phyloP scores from a whole-genome alignment of 179 eudicot genomes.

The Drosera spatulata region DNA sequence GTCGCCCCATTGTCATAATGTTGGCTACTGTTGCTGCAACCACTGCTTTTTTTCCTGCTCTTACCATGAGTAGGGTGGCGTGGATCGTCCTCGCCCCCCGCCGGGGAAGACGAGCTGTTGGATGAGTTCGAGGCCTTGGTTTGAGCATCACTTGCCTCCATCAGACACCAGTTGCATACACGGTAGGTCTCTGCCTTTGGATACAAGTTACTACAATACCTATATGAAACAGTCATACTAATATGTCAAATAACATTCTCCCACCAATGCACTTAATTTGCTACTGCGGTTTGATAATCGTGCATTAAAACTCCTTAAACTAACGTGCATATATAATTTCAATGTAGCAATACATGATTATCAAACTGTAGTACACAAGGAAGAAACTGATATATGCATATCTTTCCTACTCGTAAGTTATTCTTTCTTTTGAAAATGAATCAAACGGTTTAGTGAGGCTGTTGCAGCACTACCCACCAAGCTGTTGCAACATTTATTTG shows the following conservation, averaged over 20 bases:
- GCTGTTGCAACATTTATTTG: no score
- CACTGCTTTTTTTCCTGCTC: neutral
- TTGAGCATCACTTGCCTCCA: neutral
- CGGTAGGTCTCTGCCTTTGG: constrained; percentile 64
- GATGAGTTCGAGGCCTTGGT: neutral
- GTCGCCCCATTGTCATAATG: neutral
- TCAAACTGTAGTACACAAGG: no score
- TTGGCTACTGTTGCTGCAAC: neutral
- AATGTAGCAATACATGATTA: no score
- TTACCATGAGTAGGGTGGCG: neutral
- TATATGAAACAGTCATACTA: constrained; percentile 7
- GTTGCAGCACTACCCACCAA: no score
- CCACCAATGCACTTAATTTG: neutral
- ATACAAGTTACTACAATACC: constrained; percentile 80
- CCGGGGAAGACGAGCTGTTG: constrained; percentile 7
- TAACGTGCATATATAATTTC: no score
- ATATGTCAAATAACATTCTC: neutral
- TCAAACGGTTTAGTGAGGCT: no score
- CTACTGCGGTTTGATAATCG: neutral
- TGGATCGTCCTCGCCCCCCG: constrained; percentile 1
- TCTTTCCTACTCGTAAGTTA: no score
- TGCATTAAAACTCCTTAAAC: no score
- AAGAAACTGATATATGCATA: no score
- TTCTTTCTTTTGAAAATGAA: no score
- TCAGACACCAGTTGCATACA: constrained; percentile 82